phyloP scores from a whole-genome alignment of 768 basidiomycete species.

The Kwoniella mangroviensis region DNA sequence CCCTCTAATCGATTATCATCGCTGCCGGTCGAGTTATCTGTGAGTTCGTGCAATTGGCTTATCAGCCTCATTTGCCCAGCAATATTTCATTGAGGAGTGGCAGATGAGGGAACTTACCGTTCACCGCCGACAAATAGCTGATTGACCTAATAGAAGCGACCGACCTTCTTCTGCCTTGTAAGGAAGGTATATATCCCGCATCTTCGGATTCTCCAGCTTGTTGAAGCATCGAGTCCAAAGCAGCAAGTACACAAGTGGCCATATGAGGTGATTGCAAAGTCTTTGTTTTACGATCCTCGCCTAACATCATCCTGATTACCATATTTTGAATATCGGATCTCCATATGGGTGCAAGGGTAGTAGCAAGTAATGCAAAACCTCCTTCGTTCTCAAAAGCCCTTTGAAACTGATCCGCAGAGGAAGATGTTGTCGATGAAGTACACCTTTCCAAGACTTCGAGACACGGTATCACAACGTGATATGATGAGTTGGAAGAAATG shows the following conservation, averaged over 20 bases:
- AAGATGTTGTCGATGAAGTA: conserved; percentile 56
- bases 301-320: conserved; percentile 73
- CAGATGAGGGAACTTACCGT: conserved; percentile 15
- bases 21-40: neutral
- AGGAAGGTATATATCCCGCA: conserved; percentile 16
- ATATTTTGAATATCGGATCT: conserved; percentile 68
- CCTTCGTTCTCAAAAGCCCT: conserved; percentile 82
- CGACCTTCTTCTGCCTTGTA: conserved; percentile 32
- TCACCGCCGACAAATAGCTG: conserved; percentile 23
- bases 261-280: conserved; percentile 56
- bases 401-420: conserved; percentile 71
- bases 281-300: conserved; percentile 48
- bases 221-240: conserved; percentile 67
- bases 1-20: conserved; percentile 29
- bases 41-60: neutral
- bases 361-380: conserved; percentile 78
- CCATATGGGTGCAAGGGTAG: conserved; percentile 72
- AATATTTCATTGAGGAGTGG: neutral
- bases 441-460: conserved; percentile 46
- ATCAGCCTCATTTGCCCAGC: neutral
- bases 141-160: conserved; percentile 40
- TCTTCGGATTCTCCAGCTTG: conserved; percentile 41
- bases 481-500: conserved; percentile 74
- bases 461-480: conserved; percentile 57
- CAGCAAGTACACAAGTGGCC: conserved; percentile 71